Percentiles rank a stretch among this genome's conserved stretches.
phyloP scores from a whole-genome alignment of 371 early-diverging fungal genomes.

The Mucor plumbeus region DNA sequence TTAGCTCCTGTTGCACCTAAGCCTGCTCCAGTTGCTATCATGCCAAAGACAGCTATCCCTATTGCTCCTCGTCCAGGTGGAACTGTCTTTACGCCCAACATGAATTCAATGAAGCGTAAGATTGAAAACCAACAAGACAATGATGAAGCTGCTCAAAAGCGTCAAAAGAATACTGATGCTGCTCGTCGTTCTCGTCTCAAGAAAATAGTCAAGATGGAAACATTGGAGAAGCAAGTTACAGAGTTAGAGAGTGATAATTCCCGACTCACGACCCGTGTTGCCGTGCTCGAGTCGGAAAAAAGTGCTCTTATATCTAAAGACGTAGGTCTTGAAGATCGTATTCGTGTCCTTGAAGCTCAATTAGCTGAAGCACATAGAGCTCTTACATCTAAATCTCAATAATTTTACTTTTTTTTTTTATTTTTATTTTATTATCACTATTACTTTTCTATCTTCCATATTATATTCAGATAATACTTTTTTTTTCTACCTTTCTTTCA shows the following conservation, averaged over 20 bases:
- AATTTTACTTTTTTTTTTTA: slow-evolving; percentile 9
- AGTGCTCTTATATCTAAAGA: slow-evolving; percentile 63
- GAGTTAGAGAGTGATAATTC: slow-evolving; percentile 81
- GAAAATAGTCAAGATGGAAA: slow-evolving; percentile 85
- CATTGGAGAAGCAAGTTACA: slow-evolving; percentile 77
- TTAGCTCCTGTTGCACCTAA: slow-evolving; percentile 16
- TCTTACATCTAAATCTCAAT: slow-evolving; percentile 32
- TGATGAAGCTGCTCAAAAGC: slow-evolving; percentile 75
- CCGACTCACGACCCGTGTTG: slow-evolving; percentile 68
- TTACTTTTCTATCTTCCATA: neutral
- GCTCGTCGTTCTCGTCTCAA: slow-evolving; percentile 92
- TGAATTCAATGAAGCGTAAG: slow-evolving; percentile 18
- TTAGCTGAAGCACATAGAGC: slow-evolving; percentile 73
- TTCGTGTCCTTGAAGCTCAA: slow-evolving; percentile 73
- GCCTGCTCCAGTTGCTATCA: slow-evolving; percentile 21
- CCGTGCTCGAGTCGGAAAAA: slow-evolving; percentile 79
- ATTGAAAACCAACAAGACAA: slow-evolving; percentile 24
- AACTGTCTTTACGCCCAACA: slow-evolving; percentile 6
- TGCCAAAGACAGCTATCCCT: slow-evolving; percentile 24
- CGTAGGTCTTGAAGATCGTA: slow-evolving; percentile 67
- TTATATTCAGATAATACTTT: neutral
- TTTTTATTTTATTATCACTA: too few relatives aligned
- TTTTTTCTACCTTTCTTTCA: neutral
- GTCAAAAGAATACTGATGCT: slow-evolving; percentile 92
- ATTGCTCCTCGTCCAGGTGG: slow-evolving; percentile 21